Percentiles rank a stretch among this genome's conserved stretches.
Conservation (phyloP, 345 rosid species). For the Acer saccharum region DNA sequence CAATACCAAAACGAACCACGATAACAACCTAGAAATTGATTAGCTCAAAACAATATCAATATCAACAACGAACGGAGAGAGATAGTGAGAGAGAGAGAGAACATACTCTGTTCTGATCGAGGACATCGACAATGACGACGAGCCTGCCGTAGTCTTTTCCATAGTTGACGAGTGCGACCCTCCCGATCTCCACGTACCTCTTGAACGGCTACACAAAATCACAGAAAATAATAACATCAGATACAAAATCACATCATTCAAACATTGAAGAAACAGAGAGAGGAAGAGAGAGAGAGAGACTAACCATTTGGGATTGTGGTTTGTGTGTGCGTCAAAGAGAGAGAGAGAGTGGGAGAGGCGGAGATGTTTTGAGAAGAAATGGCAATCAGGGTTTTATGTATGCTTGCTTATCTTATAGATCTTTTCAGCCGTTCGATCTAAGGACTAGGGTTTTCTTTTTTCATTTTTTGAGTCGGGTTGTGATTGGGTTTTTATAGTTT, state of each 20-base stretch:
- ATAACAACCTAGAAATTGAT: background rate
- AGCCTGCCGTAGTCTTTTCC: slow-evolving; percentile 84
- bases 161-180: slow-evolving; percentile 87
- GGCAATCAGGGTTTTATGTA: slow-evolving; percentile 26
- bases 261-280: background rate
- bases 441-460: slow-evolving; percentile 23
- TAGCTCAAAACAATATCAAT: background rate
- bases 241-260: background rate
- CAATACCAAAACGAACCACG: background rate
- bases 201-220: slow-evolving; percentile 62
- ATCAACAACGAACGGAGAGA: background rate
- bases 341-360: slow-evolving; percentile 2
- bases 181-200: slow-evolving; percentile 90
- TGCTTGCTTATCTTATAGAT: background rate
- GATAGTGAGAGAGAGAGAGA: background rate
- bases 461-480: background rate
- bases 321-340: background rate
- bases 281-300: background rate
- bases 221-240: background rate
- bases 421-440: slow-evolving; percentile 33
- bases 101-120: slow-evolving; percentile 87
- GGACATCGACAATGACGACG: slow-evolving; percentile 86
- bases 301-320: slow-evolving; percentile 38
- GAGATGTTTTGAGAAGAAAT: background rate
- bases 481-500: background rate